Evolutionary conservation across 352 stramenopile genomes (phyloP).

Genomic region (Plasmopara viticola): DNA sequence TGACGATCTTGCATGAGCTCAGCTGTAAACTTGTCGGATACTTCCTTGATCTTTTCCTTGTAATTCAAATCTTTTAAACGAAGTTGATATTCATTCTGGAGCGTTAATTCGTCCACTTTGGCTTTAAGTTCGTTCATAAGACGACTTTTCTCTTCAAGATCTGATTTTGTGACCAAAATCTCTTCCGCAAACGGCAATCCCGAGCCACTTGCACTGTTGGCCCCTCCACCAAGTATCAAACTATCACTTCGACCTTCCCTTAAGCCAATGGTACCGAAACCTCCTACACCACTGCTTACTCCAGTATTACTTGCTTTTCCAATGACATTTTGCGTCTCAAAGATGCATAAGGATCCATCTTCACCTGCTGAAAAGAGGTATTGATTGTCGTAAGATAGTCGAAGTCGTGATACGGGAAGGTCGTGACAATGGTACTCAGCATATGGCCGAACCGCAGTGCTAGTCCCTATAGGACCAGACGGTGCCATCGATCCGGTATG

Average conservation of each 20-base stretch:
- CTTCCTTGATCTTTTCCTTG: slow-evolving; percentile 94
- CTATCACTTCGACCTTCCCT: slow-evolving; percentile 26
- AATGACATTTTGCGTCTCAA: slow-evolving; percentile 74
- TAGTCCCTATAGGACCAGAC: slow-evolving; percentile 4
- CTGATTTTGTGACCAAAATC: slow-evolving; percentile 90
- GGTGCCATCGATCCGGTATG: slow-evolving; percentile 15
- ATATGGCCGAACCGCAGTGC: slow-evolving; percentile 27
- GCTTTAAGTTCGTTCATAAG: slow-evolving; percentile 91
- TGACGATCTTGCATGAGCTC: slow-evolving; percentile 92
- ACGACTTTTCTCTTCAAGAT: slow-evolving; percentile 90
- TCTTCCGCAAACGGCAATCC: slow-evolving; percentile 85
- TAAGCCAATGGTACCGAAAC: slow-evolving; percentile 19
- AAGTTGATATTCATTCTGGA: slow-evolving; percentile 95
- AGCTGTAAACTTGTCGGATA: slow-evolving; percentile 90
- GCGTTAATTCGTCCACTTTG: slow-evolving; percentile 91
- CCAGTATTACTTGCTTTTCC: slow-evolving; percentile 21
- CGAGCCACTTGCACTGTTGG: slow-evolving; percentile 39
- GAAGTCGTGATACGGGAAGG: slow-evolving; percentile 60
- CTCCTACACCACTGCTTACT: slow-evolving; percentile 16
- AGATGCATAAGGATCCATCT: slow-evolving; percentile 88
- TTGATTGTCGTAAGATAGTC: slow-evolving; percentile 85
- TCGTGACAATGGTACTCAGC: slow-evolving; percentile 79
- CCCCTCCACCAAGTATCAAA: slow-evolving; percentile 24
- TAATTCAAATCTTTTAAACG: slow-evolving; percentile 94
- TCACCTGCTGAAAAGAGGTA: slow-evolving; percentile 91